These are phyloP conservation scores for Yamadazyma takamatsuzukensis DNA, from an alignment of 805 yeast genomes.

Conservation along the genomic window DNA sequence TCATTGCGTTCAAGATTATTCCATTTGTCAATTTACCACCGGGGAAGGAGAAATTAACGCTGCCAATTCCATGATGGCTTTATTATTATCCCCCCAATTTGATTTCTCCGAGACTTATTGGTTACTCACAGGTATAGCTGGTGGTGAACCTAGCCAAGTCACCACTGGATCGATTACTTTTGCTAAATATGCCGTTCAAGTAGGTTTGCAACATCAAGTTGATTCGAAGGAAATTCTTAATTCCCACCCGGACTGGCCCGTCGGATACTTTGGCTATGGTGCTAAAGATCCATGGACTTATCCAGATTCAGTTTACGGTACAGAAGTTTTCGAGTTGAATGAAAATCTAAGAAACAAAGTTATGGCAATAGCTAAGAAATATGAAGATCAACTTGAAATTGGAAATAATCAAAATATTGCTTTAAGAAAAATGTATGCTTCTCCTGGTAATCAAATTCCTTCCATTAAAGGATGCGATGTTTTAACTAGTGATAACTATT, in stretches of 20 bases:
- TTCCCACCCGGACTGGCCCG: constrained; percentile 47
- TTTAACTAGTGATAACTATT: constrained; percentile 58
- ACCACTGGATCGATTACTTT: constrained; percentile 60
- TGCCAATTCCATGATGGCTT: constrained; percentile 54
- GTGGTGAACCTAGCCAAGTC: constrained; percentile 54
- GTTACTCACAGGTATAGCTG: constrained; percentile 64
- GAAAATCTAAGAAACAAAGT: constrained; percentile 58
- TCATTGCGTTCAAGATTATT: constrained; percentile 48
- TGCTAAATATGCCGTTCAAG: constrained; percentile 59
- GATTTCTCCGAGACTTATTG: constrained; percentile 60
- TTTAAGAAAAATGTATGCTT: constrained; percentile 46
- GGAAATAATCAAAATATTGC: constrained; percentile 44
- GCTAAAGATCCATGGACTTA: constrained; percentile 45
- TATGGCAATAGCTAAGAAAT: constrained; percentile 42
- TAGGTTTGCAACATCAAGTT: constrained; percentile 55
- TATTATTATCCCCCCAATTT: constrained; percentile 50
- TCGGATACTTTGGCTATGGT: constrained; percentile 58
- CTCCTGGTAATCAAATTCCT: constrained; percentile 10
- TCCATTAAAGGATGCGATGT: constrained; percentile 44
- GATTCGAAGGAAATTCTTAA: constrained; percentile 43
- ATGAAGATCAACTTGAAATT: constrained; percentile 34
- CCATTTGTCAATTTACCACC: constrained; percentile 59
- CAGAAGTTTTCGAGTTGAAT: constrained; percentile 63
- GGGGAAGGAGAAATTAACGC: constrained; percentile 72
- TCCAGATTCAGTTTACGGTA: constrained; percentile 56